Evolutionary conservation across 345 rosid species (phyloP).

Genomic region (Aquilaria malaccensis): DNA sequence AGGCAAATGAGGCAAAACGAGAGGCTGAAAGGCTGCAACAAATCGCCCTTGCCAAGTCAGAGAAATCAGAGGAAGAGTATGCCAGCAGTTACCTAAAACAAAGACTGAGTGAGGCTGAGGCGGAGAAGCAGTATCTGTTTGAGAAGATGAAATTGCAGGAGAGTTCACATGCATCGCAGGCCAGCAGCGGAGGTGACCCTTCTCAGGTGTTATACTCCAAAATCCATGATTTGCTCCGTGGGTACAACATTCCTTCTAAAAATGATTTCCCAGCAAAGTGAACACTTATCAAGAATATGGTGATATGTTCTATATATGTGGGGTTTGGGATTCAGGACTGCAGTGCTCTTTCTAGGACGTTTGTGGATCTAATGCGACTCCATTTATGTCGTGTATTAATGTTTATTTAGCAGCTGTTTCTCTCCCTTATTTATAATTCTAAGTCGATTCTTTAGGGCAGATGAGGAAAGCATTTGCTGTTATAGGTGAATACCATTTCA

Average conservation of each 20-base stretch:
- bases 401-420: too few relatives aligned
- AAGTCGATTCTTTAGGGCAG: too few relatives aligned
- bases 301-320: too few relatives aligned
- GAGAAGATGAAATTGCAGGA: constrained; percentile 93
- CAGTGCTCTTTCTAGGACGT: too few relatives aligned
- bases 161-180: constrained; percentile 50
- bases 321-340: too few relatives aligned
- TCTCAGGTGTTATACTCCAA: constrained; percentile 60
- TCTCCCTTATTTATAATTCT: too few relatives aligned
- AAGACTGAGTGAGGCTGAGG: constrained; percentile 94
- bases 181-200: constrained; percentile 44
- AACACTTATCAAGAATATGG: constrained; percentile 16
- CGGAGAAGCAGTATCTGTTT: constrained; percentile 88
- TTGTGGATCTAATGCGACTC: too few relatives aligned
- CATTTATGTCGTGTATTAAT: too few relatives aligned
- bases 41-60: constrained; percentile 81
- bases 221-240: constrained; percentile 53
- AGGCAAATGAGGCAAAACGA: constrained; percentile 87
- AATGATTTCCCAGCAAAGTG: constrained; percentile 44
- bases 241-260: constrained; percentile 44
- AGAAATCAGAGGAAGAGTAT: constrained; percentile 92
- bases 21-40: constrained; percentile 90
- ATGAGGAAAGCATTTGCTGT: too few relatives aligned
- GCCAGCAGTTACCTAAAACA: constrained; percentile 80
- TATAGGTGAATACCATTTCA: too few relatives aligned